These are phyloP conservation scores for Pholiota conissans DNA, from an alignment of 768 basidiomycete genomes.

Conservation along the genomic window DNA sequence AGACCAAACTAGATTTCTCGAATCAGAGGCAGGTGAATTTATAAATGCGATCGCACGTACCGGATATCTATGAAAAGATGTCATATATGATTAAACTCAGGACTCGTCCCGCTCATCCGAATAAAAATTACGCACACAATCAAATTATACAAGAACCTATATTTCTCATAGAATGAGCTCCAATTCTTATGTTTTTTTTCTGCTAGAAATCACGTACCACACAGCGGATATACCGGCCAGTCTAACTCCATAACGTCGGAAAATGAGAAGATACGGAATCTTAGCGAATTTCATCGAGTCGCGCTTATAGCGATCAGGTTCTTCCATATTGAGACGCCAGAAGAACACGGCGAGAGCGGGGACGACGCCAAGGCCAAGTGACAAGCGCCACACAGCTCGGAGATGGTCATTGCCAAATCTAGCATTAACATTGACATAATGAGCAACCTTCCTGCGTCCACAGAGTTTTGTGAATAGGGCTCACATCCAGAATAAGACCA, in stretches of 20 bases:
- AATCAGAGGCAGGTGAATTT: not conserved
- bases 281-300: conserved; percentile 75
- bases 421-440: no score
- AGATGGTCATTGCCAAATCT: conserved; percentile 81
- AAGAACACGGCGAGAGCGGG: conserved; percentile 79
- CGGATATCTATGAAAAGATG: conserved; percentile 50
- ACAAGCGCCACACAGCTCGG: conserved; percentile 83
- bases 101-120: no score
- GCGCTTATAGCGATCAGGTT: conserved; percentile 71
- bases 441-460: no score
- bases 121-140: conserved; percentile 60
- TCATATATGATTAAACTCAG: no score
- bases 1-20: conserved; percentile 77
- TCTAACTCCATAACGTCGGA: conserved; percentile 78
- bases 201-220: conserved; percentile 55
- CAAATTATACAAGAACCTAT: conserved; percentile 77
- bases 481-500: conserved; percentile 88
- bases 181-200: no score
- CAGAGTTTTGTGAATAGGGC: conserved; percentile 20
- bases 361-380: conserved; percentile 80
- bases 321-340: conserved; percentile 86
- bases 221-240: conserved; percentile 72
- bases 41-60: no score
- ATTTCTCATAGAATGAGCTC: not conserved
- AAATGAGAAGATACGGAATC: conserved; percentile 75